Percentiles rank a stretch among this genome's conserved stretches.
Conservation (phyloP, 1,284 basidiomycete species). For the Trichosporon coremiiforme region DNA sequence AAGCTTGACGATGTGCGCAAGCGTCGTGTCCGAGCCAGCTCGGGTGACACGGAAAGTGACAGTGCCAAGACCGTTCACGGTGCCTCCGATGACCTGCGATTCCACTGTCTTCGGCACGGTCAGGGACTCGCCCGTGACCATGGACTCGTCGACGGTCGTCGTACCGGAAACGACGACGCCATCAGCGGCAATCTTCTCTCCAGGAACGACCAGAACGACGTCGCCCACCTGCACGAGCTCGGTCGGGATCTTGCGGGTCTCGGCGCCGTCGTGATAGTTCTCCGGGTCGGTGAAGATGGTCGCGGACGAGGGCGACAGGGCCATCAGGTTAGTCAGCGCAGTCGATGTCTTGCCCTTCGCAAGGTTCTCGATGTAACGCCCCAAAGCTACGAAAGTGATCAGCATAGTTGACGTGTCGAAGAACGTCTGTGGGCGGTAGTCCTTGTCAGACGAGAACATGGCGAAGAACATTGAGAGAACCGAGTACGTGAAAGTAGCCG, state of each 20-base stretch:
- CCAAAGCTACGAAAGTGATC: slow-evolving; percentile 94
- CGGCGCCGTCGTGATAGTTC: slow-evolving; percentile 65
- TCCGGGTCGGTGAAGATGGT: slow-evolving; percentile 75
- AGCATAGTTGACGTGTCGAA: slow-evolving; percentile 99
- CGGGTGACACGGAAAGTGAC: slow-evolving; percentile 95
- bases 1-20: slow-evolving; percentile 93
- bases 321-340: slow-evolving; percentile 93
- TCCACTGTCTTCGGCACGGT: slow-evolving; percentile 81
- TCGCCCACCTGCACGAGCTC: slow-evolving; percentile 95
- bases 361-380: slow-evolving; percentile 91
- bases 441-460: slow-evolving; percentile 62
- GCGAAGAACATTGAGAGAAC: slow-evolving; percentile 70
- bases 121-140: slow-evolving; percentile 94
- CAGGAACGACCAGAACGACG: slow-evolving; percentile 89
- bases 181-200: slow-evolving; percentile 95
- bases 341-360: slow-evolving; percentile 97
- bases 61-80: slow-evolving; percentile 92
- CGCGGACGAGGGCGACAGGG: slow-evolving; percentile 90
- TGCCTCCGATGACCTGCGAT: slow-evolving; percentile 89
- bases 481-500: slow-evolving; percentile 90
- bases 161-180: slow-evolving; percentile 83
- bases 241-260: slow-evolving; percentile 84
- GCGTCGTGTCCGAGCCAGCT: slow-evolving; percentile 92
- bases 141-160: slow-evolving; percentile 91
- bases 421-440: slow-evolving; percentile 82